Base-by-base conservation (phyloP, 2,329 filamentous ascomycete species). In the Venturia pyrina region DNA sequence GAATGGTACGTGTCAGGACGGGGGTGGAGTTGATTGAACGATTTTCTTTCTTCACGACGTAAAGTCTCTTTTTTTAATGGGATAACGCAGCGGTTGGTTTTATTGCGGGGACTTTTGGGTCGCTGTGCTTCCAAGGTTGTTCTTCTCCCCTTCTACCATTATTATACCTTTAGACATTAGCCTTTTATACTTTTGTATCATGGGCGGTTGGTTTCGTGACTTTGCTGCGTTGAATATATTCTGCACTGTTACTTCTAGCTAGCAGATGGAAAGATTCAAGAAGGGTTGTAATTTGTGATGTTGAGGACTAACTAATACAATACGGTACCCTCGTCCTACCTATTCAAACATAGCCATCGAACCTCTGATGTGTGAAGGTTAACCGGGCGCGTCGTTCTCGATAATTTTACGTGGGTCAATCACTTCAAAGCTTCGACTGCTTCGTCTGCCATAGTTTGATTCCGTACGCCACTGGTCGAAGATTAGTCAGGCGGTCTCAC, bases 401-500 rank as follows among this genome's bases (percentile, higher is more conserved):
- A 6, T 37, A 5, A 34, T 59, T 34, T 7, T 15, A 28, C 28
- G 28, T 32, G n/a, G 15, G 5, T 17, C 2, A 13, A 1, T 32
- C 10, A 37, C 19, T 56, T 50, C 62, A 64, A 34, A 64, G 34
- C 11, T 56, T 64, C 44, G 62, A 11, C 62, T 62, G 53, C 28
- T 44, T 56, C 7, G 64, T 37, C n/a, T 62, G 59, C 37, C 62
- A 66, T 37, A 64, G 21, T 37, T 63, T 66, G 21, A 59, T 34
- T 17, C n/a, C 64, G 21, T 64, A 48, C 1, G 64, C 64, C 48
- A 66, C 64, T 66, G n/a, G 1, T 21, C 5, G 24, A 13, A 19
- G 6, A 28, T 66, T 62, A 66, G 65, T 61, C 21, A 37, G 4
- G 24, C 11, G 15, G 13, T 32, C 6, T 5, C 15, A 15, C 41